phyloP scores from a whole-genome alignment of 441 rosid genomes.

The Erodium texanum region DNA sequence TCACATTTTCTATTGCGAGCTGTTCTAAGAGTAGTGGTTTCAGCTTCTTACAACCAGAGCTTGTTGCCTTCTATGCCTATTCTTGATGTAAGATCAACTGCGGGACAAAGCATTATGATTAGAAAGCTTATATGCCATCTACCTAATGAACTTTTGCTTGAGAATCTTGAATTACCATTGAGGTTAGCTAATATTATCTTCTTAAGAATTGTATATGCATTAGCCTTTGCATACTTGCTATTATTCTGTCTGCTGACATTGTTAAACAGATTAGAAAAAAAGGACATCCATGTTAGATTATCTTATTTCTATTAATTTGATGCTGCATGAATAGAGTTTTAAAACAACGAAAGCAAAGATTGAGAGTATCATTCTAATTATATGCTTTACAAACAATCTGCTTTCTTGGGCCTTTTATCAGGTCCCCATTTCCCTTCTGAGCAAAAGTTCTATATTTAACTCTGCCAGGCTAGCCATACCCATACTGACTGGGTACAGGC shows the following conservation, averaged over 20 bases:
- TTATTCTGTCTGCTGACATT: background rate
- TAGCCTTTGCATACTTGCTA: conserved; percentile 6
- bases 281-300: background rate
- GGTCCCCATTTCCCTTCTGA: conserved; percentile 3
- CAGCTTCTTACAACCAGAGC: conserved; percentile 32
- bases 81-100: conserved; percentile 20
- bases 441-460: background rate
- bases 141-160: conserved; percentile 32
- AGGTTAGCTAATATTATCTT: conserved; percentile 33
- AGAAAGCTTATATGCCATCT: conserved; percentile 37
- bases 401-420: background rate
- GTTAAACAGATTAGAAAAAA: background rate
- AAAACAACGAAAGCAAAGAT: background rate
- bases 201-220: background rate
- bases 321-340: background rate
- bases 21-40: conserved; percentile 40
- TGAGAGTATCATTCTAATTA: background rate
- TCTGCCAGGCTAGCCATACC: background rate
- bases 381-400: conserved; percentile 1
- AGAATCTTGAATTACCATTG: conserved; percentile 34
- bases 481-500: background rate
- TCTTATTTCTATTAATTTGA: background rate
- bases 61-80: conserved; percentile 16
- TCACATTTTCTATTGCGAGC: conserved; percentile 33
- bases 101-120: conserved; percentile 26